Conservation (phyloP, 2,329 filamentous ascomycete species). For the Diaporthe caulivora region DNA sequence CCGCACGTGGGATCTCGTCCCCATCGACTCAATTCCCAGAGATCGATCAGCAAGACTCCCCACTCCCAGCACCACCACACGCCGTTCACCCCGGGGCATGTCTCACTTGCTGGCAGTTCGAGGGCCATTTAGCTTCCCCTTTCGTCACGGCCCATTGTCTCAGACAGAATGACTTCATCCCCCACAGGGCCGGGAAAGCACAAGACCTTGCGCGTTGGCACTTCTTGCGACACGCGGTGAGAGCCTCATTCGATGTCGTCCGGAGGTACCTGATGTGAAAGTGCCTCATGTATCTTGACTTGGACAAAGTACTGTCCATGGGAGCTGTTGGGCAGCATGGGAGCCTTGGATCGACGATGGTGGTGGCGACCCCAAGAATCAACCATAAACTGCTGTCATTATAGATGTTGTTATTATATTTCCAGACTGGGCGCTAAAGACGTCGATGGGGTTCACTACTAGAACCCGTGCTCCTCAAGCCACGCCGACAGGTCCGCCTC, state of each 20-base stretch:
- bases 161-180: constrained; percentile 31
- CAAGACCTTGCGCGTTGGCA: neutral
- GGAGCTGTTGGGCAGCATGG: neutral
- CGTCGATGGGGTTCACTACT: neutral
- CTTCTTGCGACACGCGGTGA: neutral
- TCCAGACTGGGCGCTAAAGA: no score
- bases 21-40: constrained; percentile 12
- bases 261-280: neutral
- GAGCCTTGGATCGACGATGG: neutral
- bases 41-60: neutral
- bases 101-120: constrained; percentile 34
- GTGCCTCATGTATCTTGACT: constrained; percentile 18
- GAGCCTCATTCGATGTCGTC: constrained; percentile 23
- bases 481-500: neutral
- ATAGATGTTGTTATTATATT: no score
- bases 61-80: constrained; percentile 7
- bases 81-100: neutral
- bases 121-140: constrained; percentile 6
- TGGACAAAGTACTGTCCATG: neutral
- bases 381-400: neutral
- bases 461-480: neutral
- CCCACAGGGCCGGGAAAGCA: constrained; percentile 25
- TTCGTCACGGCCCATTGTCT: constrained; percentile 20
- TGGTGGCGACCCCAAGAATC: constrained; percentile 1
- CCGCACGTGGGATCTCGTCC: constrained; percentile 15